Evolutionary conservation across 805 yeast species (phyloP), one percentile per base, ranked within the genome.

Genomic region (Saccharomycopsis amapae): DNA sequence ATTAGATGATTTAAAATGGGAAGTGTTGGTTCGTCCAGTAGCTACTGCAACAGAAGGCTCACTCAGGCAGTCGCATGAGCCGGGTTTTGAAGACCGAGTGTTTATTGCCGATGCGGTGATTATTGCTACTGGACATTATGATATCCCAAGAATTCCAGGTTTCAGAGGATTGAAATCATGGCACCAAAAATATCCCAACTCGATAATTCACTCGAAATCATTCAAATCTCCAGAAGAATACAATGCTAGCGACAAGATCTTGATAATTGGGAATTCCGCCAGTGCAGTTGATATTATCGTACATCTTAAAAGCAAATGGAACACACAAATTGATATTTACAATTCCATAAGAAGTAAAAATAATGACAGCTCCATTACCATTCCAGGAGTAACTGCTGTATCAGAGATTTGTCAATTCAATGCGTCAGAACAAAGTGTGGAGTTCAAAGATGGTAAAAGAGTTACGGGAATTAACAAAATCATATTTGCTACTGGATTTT

Each of bases 401-500:
- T 22, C 40, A 15, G 25, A 37, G 12, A 20, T 37, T 10, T 12
- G n/a, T 12, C 9, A 33, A 2, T 19, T 37, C 24, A 19, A 37
- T 2, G 15, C 19, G 7, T 22, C 15, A 15, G 10, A 17, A 10
- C 13, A 20, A 13, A n/a, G 9, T 9, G n/a, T 37, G 9, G 40
- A 17, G 15, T 74, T 80, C 46, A 65, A 53, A 3, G 78, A 77
- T 52, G 87, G 81, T 2, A 53, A 60, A 2, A 59, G 55, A 9
- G 48, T 79, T 2, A 53, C 54, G 1, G 67, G 66, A 31, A 73
- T 83, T 34, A 89, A 83, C 51, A 56, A 57, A 20, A 64, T 85
- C 9, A 64, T 85, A 6, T 81, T 79, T 58, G 82, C 85, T 40
- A 85, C 95, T 0, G 95, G 95, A 1, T 85, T 81, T 59, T 64